Evolutionary conservation across 192 early-diverging fungal species (phyloP), one percentile per base, ranked within the genome.

Genomic region (Coemansia sp.): DNA sequence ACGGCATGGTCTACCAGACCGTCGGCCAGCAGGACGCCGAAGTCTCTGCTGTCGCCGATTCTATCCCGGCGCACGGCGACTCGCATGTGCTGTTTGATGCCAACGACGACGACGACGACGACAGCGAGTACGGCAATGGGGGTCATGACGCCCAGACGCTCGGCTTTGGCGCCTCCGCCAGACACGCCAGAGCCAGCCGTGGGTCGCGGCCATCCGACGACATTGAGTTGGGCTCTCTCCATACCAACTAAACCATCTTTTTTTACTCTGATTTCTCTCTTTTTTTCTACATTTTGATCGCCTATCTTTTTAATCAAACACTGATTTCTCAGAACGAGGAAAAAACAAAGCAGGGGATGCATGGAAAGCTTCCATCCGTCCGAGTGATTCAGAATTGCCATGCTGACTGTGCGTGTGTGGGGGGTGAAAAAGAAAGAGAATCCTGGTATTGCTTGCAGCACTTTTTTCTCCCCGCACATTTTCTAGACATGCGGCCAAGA

Each of bases 51-150:
- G 34, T 56, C 4, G n/a, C 38, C 41, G 51, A 1, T 28, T 17
- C 43, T 57, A 32, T 12, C 48, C 60, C 12, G n/a, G 38, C 59
- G 34, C 8, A 58, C 22, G 52, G 63, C 37, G 61, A 67, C 28
- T 34, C 75, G 12, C 79, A 82, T 11, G 75, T 82, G 8, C 54
- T 77, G n/a, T 82, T 82, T 39, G 68, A 74, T 45, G 72, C 68
- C 4, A 72, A 51, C 18, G 79, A 70, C 43, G 68, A 71, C 1
- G 61, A 73, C 43, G 57, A 51, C 5, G 48, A 52, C 11, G 72
- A 70, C 33, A 43, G 65, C 53, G 48, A 39, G 37, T 18, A 51
- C 37, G 61, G 37, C 18, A 37, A 39, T 28, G 36, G 39, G 48
- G 33, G 64, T 28, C 9, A 58, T 51, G 51, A 35, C 41, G 48